Evolutionary conservation across 371 early-diverging fungal species (phyloP).

Genomic region (Lichtheimia corymbifera): DNA sequence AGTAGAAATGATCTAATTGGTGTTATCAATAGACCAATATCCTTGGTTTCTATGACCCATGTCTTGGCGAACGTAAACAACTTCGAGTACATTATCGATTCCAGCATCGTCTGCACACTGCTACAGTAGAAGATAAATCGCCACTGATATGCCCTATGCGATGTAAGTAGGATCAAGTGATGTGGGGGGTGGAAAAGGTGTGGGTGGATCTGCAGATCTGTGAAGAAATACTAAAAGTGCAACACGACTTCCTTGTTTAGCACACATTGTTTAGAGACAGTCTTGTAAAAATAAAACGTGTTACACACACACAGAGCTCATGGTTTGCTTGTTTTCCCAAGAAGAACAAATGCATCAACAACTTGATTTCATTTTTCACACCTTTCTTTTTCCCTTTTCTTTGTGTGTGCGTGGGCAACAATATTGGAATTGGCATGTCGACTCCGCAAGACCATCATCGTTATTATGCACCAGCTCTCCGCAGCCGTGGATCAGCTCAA

Average conservation of each 20-base stretch:
- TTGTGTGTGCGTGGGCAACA: background rate
- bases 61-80: constrained; percentile 83
- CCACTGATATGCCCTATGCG: constrained; percentile 85
- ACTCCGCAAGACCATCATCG: constrained; percentile 3
- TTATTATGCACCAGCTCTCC: constrained; percentile 10
- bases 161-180: constrained; percentile 48
- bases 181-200: too few relatives aligned
- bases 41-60: constrained; percentile 96
- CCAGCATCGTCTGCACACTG: constrained; percentile 80
- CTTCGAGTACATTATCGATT: constrained; percentile 86
- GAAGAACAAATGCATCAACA: background rate
- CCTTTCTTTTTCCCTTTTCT: constrained; percentile 3
- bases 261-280: constrained; percentile 23
- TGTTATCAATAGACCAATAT: constrained; percentile 64
- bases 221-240: constrained; percentile 12
- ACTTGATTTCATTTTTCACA: background rate
- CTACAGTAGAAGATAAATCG: constrained; percentile 75
- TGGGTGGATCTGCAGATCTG: constrained; percentile 6
- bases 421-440: background rate
- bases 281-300: constrained; percentile 1
- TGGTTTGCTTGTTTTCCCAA: background rate
- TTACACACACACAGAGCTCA: constrained; percentile 2
- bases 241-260: constrained; percentile 19
- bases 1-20: background rate
- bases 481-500: background rate